phyloP scores from a whole-genome alignment of 805 yeast species.

The Saturnispora zaruensis region DNA sequence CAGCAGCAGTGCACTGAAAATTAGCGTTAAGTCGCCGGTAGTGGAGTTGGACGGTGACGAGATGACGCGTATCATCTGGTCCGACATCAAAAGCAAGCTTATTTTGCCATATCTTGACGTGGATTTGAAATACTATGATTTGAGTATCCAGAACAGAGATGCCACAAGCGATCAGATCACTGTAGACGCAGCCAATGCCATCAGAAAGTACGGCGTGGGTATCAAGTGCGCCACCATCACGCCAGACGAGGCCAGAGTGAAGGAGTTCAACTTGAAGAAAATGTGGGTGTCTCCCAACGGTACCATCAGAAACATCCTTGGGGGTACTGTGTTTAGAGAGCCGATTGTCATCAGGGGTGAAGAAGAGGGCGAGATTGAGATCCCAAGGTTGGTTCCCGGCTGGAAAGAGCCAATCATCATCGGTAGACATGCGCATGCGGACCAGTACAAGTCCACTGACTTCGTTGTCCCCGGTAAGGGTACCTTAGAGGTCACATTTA shows the following conservation, averaged over 20 bases:
- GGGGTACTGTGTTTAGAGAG: constrained; percentile 80
- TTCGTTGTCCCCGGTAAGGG: constrained; percentile 61
- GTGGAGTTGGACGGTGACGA: constrained; percentile 83
- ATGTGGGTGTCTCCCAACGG: constrained; percentile 89
- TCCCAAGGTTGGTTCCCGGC: constrained; percentile 68
- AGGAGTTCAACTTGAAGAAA: constrained; percentile 62
- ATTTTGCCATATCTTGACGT: constrained; percentile 63
- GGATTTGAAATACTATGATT: constrained; percentile 68
- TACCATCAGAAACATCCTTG: constrained; percentile 70
- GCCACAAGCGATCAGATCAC: constrained; percentile 66
- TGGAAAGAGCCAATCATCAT: constrained; percentile 80
- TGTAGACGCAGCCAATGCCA: constrained; percentile 71
- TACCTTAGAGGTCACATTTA: constrained; percentile 54
- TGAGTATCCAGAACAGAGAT: constrained; percentile 62
- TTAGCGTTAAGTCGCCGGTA: constrained; percentile 62
- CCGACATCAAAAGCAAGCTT: constrained; percentile 57
- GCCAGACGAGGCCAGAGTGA: constrained; percentile 73
- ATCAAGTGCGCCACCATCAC: constrained; percentile 82
- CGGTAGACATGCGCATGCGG: constrained; percentile 83
- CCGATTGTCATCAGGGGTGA: constrained; percentile 62
- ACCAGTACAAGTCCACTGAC: constrained; percentile 78
- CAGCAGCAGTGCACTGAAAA: constrained; percentile 35
- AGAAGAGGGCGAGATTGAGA: constrained; percentile 32
- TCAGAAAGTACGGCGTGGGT: constrained; percentile 67
- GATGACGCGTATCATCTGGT: constrained; percentile 82